phyloP scores from a whole-genome alignment of 352 stramenopile species.

The Globisporangium irregulare region DNA sequence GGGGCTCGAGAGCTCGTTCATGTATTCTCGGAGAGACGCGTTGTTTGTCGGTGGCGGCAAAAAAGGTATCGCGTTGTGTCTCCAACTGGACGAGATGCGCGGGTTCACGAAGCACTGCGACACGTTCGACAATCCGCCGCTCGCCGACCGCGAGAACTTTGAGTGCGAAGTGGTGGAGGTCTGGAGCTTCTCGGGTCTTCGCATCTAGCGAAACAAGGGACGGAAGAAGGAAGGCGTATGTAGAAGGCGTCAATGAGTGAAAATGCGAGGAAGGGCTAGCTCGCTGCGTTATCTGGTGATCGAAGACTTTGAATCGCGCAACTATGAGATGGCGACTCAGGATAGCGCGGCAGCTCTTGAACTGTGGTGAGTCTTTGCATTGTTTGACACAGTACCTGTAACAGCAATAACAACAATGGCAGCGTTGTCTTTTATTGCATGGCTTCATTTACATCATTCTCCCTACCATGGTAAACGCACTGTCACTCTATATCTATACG shows the following conservation, averaged over 20 bases:
- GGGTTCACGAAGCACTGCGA: constrained; percentile 62
- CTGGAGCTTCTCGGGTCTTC: constrained; percentile 71
- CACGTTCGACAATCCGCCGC: constrained; percentile 60
- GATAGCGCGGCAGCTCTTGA: background rate
- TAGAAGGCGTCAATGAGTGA: background rate
- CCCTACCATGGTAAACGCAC: background rate
- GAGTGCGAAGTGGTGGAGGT: constrained; percentile 64
- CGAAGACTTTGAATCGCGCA: background rate
- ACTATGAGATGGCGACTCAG: background rate
- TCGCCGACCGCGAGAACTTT: constrained; percentile 50
- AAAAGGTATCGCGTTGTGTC: constrained; percentile 63
- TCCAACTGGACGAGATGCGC: constrained; percentile 69
- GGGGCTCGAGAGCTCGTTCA: constrained; percentile 65
- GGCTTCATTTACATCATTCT: background rate
- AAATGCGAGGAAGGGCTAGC: background rate
- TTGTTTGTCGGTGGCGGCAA: constrained; percentile 67
- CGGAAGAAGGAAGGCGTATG: background rate
- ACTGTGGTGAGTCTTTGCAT: background rate
- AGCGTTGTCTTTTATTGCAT: background rate
- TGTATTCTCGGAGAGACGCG: constrained; percentile 52
- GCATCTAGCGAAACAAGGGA: constrained; percentile 27
- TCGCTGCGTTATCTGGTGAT: background rate
- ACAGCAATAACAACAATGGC: background rate
- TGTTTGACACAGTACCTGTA: background rate
- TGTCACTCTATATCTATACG: background rate